Conservation (phyloP, 2,329 filamentous ascomycete species). For the Trichoderma cornu-damae region DNA sequence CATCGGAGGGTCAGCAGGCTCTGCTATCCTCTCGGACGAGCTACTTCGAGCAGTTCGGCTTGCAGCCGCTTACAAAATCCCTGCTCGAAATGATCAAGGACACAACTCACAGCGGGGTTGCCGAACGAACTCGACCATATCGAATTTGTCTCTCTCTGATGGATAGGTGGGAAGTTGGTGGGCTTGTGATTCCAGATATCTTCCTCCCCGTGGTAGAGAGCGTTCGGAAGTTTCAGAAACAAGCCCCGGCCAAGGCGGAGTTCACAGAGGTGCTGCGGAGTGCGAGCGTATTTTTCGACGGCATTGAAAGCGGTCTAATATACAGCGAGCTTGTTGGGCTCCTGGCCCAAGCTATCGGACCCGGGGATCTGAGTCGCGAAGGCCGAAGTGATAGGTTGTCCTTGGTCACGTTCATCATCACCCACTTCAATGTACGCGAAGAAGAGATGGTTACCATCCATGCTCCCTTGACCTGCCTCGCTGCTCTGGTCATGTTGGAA, state of each 20-base stretch:
- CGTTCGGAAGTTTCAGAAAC: constrained; percentile 66
- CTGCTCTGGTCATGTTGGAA: constrained; percentile 60
- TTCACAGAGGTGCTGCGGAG: constrained; percentile 86
- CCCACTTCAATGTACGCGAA: constrained; percentile 87
- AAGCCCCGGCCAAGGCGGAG: constrained; percentile 59
- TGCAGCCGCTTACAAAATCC: constrained; percentile 67
- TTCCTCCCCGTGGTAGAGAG: constrained; percentile 83
- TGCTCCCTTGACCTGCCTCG: constrained; percentile 61
- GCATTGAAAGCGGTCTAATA: constrained; percentile 89
- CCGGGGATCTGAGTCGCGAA: constrained; percentile 38
- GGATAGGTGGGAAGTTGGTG: constrained; percentile 97
- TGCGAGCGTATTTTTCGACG: constrained; percentile 94
- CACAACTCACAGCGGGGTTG: constrained; percentile 28
- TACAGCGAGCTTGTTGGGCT: constrained; percentile 76
- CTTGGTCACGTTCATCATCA: constrained; percentile 74
- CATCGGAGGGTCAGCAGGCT: constrained; percentile 40
- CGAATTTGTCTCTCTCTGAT: constrained; percentile 91
- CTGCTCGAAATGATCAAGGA: constrained; percentile 69
- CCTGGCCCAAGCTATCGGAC: constrained; percentile 54
- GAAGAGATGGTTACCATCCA: constrained; percentile 92
- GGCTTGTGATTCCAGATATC: constrained; percentile 78
- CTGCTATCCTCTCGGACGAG: constrained; percentile 57
- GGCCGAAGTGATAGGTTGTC: constrained; percentile 60
- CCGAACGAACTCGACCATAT: constrained; percentile 76
- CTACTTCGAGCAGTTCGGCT: constrained; percentile 78